phyloP scores from a whole-genome alignment of 164 flowering plant genomes.

The Cinnamomum chago region DNA sequence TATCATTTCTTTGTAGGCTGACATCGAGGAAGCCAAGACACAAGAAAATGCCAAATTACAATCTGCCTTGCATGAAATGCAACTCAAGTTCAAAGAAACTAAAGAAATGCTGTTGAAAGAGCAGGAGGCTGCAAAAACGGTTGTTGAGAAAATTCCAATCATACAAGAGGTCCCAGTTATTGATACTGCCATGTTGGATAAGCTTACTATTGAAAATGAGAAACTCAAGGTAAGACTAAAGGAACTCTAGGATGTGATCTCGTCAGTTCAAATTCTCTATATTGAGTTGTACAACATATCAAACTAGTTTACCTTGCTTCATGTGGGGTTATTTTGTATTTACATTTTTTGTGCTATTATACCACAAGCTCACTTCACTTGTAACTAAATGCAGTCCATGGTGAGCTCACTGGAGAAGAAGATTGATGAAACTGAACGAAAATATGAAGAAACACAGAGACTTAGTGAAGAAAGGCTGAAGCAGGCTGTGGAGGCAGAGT shows the following conservation, averaged over 20 bases:
- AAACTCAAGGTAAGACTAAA: conserved; percentile 58
- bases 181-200: conserved; percentile 57
- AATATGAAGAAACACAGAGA: conserved; percentile 68
- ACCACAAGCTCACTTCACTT: no score
- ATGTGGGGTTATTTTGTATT: not conserved
- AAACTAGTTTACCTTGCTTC: not conserved
- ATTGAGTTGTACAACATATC: not conserved
- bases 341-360: not conserved
- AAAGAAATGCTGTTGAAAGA: conserved; percentile 61
- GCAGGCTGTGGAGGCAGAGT: conserved; percentile 87
- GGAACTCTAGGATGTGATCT: not conserved
- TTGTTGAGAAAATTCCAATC: conserved; percentile 41
- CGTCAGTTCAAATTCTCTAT: not conserved
- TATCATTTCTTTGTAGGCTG: conserved; percentile 43
- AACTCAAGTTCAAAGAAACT: conserved; percentile 69
- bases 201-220: conserved; percentile 71
- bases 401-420: conserved; percentile 66
- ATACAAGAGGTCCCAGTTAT: conserved; percentile 70
- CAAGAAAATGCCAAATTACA: conserved; percentile 82
- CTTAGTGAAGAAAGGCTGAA: conserved; percentile 87
- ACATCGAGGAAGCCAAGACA: conserved; percentile 79
- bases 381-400: conserved; percentile 22
- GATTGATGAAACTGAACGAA: conserved; percentile 86
- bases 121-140: conserved; percentile 52
- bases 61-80: conserved; percentile 69